Percentiles rank a stretch among this genome's conserved stretches.
Conservation (phyloP, 768 basidiomycete genomes). For the Postia placenta region DNA sequence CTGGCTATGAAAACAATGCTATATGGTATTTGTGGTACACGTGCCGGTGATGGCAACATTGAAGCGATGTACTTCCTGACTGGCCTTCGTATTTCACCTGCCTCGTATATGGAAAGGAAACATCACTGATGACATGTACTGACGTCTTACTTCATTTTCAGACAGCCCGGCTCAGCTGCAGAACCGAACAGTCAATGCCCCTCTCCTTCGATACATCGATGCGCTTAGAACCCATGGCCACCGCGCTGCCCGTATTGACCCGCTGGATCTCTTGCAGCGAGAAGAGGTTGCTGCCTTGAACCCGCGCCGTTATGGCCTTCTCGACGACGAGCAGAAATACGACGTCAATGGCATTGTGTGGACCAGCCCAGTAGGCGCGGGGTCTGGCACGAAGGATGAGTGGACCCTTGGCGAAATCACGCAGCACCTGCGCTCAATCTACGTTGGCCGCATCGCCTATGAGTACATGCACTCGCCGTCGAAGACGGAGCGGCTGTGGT, state of each 20-base stretch:
- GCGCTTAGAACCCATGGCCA: constrained; percentile 82
- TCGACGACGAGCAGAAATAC: constrained; percentile 45
- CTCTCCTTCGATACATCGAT: constrained; percentile 84
- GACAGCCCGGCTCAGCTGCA: constrained; percentile 60
- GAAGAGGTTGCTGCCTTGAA: constrained; percentile 75
- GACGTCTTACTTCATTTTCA: constrained; percentile 22
- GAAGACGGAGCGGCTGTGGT: constrained; percentile 85
- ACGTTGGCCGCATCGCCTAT: constrained; percentile 83
- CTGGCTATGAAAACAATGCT: too few relatives aligned
- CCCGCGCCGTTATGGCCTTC: constrained; percentile 71
- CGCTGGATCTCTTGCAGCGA: constrained; percentile 80
- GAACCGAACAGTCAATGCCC: constrained; percentile 67
- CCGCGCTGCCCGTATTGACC: constrained; percentile 81
- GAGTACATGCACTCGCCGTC: constrained; percentile 90
- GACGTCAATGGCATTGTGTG: constrained; percentile 80
- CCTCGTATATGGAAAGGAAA: too few relatives aligned
- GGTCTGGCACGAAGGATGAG: constrained; percentile 32
- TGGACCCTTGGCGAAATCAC: constrained; percentile 73
- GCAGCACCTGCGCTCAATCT: constrained; percentile 61
- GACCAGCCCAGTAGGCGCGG: constrained; percentile 40
- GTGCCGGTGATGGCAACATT: too few relatives aligned
- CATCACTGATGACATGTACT: too few relatives aligned
- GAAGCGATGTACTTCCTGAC: too few relatives aligned
- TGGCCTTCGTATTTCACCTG: too few relatives aligned
- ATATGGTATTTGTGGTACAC: too few relatives aligned